Conservation (phyloP, 2,329 filamentous ascomycete species). For the Ophiognomonia clavigignenti-juglandacearum region DNA sequence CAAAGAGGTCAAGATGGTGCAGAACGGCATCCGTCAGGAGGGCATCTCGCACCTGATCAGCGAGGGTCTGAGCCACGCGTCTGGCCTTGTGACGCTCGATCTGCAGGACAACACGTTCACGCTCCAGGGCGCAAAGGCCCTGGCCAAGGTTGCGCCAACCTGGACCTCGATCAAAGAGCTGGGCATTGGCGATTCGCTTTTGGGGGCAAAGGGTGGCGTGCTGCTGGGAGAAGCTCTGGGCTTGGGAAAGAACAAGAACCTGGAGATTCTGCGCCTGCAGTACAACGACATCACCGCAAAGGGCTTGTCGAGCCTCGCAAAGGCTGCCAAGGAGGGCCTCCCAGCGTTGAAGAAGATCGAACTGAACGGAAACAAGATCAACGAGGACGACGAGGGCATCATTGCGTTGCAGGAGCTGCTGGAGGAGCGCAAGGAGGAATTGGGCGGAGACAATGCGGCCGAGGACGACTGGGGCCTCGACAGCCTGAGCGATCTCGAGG, state of each 20-base stretch:
- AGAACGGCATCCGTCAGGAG: conserved; percentile 94
- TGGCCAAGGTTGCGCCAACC: conserved; percentile 67
- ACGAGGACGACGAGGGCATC: conserved; percentile 75
- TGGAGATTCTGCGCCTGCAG: conserved; percentile 79
- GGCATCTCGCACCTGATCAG: conserved; percentile 79
- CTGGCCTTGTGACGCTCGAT: conserved; percentile 70
- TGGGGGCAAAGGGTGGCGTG: conserved; percentile 72
- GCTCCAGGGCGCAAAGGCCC: conserved; percentile 67
- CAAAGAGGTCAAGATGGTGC: conserved; percentile 90
- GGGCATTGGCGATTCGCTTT: conserved; percentile 81
- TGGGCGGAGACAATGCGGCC: conserved; percentile 59
- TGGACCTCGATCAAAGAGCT: conserved; percentile 80
- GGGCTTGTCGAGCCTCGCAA: conserved; percentile 66
- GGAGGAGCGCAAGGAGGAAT: conserved; percentile 71
- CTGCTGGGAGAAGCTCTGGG: conserved; percentile 69
- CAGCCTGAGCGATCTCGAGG: conserved; percentile 79
- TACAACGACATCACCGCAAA: conserved; percentile 89
- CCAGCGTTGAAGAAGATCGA: conserved; percentile 81
- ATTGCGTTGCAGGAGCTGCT: conserved; percentile 65
- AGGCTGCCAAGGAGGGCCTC: conserved; percentile 62
- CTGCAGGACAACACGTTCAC: conserved; percentile 98
- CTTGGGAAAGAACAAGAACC: conserved; percentile 69
- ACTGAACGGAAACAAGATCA: conserved; percentile 93
- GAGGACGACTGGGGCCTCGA: conserved; percentile 85
- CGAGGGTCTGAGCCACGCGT: conserved; percentile 69